Percentiles rank a stretch among this genome's conserved stretches.
These are phyloP conservation scores for Leccinum rimulosum DNA, from an alignment of 768 basidiomycete species.

Conservation along the genomic window DNA sequence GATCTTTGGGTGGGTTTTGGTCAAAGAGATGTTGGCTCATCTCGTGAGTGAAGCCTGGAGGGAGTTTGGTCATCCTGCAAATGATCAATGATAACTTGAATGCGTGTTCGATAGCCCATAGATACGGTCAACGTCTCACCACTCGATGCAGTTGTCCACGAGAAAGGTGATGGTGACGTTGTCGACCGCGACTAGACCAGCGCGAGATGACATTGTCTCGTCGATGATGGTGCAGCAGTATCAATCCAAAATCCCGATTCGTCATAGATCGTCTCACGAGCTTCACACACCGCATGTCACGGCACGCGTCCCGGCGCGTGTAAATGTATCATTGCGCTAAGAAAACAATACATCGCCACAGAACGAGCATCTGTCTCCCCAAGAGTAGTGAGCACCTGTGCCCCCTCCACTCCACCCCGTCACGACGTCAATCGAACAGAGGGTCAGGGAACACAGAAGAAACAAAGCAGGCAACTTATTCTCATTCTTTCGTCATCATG, in stretches of 20 bases:
- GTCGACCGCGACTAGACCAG: constrained; percentile 34
- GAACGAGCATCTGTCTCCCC: constrained; percentile 3
- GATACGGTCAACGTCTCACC: constrained; percentile 39
- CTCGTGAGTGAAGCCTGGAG: constrained; percentile 77
- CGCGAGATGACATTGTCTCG: constrained; percentile 9
- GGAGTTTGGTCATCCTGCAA: constrained; percentile 73
- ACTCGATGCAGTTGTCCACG: constrained; percentile 80
- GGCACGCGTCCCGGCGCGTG: constrained; percentile 10
- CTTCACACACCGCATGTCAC: background rate
- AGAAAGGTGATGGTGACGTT: constrained; percentile 56
- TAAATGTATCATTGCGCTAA: background rate
- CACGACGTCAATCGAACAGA: background rate
- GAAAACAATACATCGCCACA: background rate
- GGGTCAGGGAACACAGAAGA: background rate
- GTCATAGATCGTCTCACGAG: background rate
- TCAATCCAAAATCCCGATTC: background rate
- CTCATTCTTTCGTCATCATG: constrained; percentile 28
- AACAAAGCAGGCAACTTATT: background rate
- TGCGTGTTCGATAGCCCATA: background rate
- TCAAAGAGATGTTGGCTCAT: constrained; percentile 58
- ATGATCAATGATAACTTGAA: background rate
- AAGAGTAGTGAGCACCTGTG: background rate
- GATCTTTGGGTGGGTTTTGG: constrained; percentile 42
- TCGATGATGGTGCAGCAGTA: no score
- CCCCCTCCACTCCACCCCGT: background rate